Conservation (phyloP, 768 basidiomycete genomes). For the Xerocomellus intermedius region DNA sequence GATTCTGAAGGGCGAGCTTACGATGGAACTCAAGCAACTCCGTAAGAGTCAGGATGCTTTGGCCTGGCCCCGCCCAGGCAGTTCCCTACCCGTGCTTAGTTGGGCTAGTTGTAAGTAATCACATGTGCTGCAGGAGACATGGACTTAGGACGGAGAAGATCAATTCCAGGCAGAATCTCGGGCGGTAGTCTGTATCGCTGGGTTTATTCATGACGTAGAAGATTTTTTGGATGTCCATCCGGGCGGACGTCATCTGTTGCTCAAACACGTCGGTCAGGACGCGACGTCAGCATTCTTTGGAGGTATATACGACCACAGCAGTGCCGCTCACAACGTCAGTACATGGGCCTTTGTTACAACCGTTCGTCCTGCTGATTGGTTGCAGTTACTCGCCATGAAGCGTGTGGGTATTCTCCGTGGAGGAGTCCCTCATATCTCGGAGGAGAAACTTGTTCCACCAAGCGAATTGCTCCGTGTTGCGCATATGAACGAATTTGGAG, state of each 20-base stretch:
- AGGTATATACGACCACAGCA: conserved; percentile 1
- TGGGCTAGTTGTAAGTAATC: not conserved
- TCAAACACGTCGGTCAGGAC: conserved; percentile 1
- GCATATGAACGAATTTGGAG: not conserved
- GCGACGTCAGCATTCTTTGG: conserved; percentile 6
- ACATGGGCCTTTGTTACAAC: not conserved
- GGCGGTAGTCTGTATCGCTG: not conserved
- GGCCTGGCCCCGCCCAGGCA: not conserved
- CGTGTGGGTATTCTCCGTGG: conserved; percentile 3
- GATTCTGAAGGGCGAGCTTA: not conserved
- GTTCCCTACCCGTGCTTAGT: not conserved
- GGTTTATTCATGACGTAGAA: not conserved
- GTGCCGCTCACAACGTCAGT: conserved; percentile 2
- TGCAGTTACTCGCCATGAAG: conserved; percentile 3
- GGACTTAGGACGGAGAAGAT: not conserved
- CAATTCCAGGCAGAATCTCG: not conserved
- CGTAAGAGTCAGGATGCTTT: conserved; percentile 1
- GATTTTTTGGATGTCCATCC: conserved; percentile 1
- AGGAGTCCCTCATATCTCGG: not conserved
- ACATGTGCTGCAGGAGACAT: not conserved
- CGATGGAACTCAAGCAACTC: conserved; percentile 1
- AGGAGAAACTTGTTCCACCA: not conserved
- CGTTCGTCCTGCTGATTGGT: not conserved
- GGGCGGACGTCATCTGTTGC: not conserved
- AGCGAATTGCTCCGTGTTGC: not conserved